These are phyloP conservation scores for Papilionanthe hybrid DNA, from an alignment of 116 monocot species.

Conservation along the genomic window DNA sequence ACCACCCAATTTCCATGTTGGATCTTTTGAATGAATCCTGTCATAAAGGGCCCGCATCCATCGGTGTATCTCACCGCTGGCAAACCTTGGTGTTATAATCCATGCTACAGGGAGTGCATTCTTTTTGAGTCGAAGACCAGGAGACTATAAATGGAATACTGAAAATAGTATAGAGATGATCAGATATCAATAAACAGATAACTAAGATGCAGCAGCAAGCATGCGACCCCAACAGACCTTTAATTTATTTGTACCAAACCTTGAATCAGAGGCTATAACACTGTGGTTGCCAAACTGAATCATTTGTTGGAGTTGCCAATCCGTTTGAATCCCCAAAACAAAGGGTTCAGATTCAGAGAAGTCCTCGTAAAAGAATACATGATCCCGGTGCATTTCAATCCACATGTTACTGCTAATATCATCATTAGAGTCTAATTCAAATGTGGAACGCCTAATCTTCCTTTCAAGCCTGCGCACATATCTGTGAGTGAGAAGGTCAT, in stretches of 20 bases:
- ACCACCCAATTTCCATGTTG: constrained; percentile 95
- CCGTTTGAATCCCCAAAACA: constrained; percentile 86
- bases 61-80: constrained; percentile 47
- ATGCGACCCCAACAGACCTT: constrained; percentile 44
- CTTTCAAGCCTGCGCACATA: constrained; percentile 91
- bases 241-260: constrained; percentile 85
- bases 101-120: constrained; percentile 93
- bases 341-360: constrained; percentile 88
- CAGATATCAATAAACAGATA: constrained; percentile 4
- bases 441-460: constrained; percentile 88
- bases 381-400: constrained; percentile 65
- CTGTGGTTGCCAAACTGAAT: constrained; percentile 75
- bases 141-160: constrained; percentile 88
- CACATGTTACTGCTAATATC: constrained; percentile 54
- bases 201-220: background rate
- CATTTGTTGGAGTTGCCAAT: constrained; percentile 98
- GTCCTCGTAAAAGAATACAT: constrained; percentile 82
- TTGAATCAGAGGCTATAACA: constrained; percentile 81
- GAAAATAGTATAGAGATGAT: constrained; percentile 16
- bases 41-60: constrained; percentile 90
- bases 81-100: constrained; percentile 77
- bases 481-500: constrained; percentile 95
- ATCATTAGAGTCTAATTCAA: constrained; percentile 79
- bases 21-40: constrained; percentile 77
- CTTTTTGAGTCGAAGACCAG: constrained; percentile 75